These are phyloP conservation scores for Chrysoporthe puriensis DNA, from an alignment of 2,329 filamentous ascomycete species.

Conservation along the genomic window DNA sequence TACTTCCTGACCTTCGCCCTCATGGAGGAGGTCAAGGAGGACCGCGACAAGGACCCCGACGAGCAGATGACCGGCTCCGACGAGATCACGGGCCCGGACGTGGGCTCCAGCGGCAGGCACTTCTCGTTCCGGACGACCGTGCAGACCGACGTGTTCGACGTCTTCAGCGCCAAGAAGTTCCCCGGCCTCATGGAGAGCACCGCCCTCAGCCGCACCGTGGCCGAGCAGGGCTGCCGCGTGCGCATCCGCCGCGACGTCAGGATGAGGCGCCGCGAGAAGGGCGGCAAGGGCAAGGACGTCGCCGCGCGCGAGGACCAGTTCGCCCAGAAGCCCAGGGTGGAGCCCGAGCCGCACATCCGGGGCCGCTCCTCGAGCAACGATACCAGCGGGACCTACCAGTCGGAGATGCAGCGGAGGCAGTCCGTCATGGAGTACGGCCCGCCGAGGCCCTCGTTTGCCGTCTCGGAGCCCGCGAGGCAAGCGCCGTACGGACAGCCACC, in stretches of 20 bases:
- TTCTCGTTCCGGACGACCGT: constrained; percentile 27
- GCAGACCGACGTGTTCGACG: constrained; percentile 84
- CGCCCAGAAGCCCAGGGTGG: constrained; percentile 37
- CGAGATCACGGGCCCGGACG: constrained; percentile 38
- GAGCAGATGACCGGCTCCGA: constrained; percentile 42
- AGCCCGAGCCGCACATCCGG: constrained; percentile 38
- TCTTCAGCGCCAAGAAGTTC: constrained; percentile 98
- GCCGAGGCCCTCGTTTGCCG: constrained; percentile 34
- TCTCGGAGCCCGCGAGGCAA: constrained; percentile 32
- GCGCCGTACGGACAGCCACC: constrained; percentile 33
- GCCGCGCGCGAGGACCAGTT: constrained; percentile 39
- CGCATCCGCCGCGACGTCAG: constrained; percentile 81
- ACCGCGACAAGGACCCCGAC: constrained; percentile 71
- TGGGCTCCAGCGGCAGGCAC: constrained; percentile 20
- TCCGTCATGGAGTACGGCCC: constrained; percentile 40
- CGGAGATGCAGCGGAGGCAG: constrained; percentile 38
- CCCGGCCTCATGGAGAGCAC: constrained; percentile 92
- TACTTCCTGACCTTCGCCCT: constrained; percentile 92
- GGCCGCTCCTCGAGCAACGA: constrained; percentile 40
- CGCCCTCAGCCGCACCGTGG: constrained; percentile 82
- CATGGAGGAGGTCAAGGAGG: constrained; percentile 90
- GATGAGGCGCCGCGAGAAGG: constrained; percentile 55
- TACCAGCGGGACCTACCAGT: constrained; percentile 38
- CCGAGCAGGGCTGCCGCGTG: constrained; percentile 95
- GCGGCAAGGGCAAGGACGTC: constrained; percentile 36